Evolutionary conservation across 1,284 basidiomycete genomes (phyloP).

Genomic region (Anthracocystis setariae): DNA sequence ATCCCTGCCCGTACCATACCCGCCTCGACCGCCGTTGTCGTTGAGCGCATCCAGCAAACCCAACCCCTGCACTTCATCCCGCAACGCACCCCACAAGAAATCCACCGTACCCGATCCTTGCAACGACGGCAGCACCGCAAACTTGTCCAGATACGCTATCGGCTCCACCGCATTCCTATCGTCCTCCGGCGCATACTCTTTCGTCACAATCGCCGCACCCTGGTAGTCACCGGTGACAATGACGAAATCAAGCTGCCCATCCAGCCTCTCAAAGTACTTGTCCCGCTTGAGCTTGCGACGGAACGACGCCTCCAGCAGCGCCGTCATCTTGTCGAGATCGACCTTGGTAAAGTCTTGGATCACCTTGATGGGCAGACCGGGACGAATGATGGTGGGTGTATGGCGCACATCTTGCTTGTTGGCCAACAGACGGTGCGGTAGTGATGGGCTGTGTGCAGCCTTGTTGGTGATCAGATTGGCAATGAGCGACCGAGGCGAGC

Average conservation of each 20-base stretch:
- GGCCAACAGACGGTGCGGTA: slow-evolving; percentile 90
- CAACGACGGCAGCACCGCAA: slow-evolving; percentile 90
- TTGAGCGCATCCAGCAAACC: slow-evolving; percentile 93
- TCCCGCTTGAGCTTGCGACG: slow-evolving; percentile 77
- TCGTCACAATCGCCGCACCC: slow-evolving; percentile 93
- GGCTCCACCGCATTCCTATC: slow-evolving; percentile 45
- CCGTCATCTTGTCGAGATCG: slow-evolving; percentile 80
- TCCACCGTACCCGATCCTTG: slow-evolving; percentile 99
- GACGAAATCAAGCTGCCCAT: slow-evolving; percentile 84
- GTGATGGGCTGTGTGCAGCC: slow-evolving; percentile 91
- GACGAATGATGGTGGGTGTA: slow-evolving; percentile 91
- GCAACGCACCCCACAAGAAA: slow-evolving; percentile 97
- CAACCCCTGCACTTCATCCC: slow-evolving; percentile 97
- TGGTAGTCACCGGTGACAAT: slow-evolving; percentile 96
- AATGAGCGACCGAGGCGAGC: slow-evolving; percentile 92
- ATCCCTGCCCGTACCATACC: slow-evolving; percentile 88
- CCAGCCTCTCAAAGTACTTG: slow-evolving; percentile 82
- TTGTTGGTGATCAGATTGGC: slow-evolving; percentile 98
- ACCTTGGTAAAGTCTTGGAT: slow-evolving; percentile 75
- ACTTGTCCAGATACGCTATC: slow-evolving; percentile 97
- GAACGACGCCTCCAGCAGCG: slow-evolving; percentile 88
- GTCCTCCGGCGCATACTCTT: slow-evolving; percentile 72
- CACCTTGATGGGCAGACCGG: slow-evolving; percentile 86
- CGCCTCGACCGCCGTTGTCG: slow-evolving; percentile 84
- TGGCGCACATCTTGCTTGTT: slow-evolving; percentile 85